Evolutionary conservation across 495 filamentous ascomycete species (phyloP), one percentile per base, ranked within the genome.

Genomic region (Penicillium argentinense): DNA sequence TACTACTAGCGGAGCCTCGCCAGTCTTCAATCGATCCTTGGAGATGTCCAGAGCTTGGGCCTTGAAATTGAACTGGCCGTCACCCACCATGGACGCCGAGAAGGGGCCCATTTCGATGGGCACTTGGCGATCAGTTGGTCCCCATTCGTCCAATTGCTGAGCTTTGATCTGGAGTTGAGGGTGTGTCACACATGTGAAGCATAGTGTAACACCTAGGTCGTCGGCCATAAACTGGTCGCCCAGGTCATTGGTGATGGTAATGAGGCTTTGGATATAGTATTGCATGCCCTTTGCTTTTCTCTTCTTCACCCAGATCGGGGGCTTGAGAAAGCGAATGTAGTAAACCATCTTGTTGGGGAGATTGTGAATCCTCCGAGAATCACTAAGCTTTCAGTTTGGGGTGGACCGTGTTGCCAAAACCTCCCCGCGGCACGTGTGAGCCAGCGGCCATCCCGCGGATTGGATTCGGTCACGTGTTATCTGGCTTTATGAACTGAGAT

Each of bases 191-290:
- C 59, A 59, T 29, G 74, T 74, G 30, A 73, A 68, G 3, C 71
- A 52, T 39, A 96, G 62, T 18, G 75, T 73, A 26, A 79, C 63
- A 56, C n/a, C n/a, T n/a, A n/a, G n/a, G n/a, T 85, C 77, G n/a
- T 80, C 67, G 16, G 75, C 73, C n/a, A 91, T 79, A 61, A 93
- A 95, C 1, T 78, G 75, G 63, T 98, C 92, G 2, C 92, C 91
- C 6, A 98, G 72, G 59, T 98, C 93, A 27, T 91, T 93, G 28
- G 89, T 89, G 62, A 98, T 82, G 39, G 89, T 90, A 43, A 97
- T 71, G 16, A 89, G 60, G 24, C 83, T 72, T 22, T 69, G 71
- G 9, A 77, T 59, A 24, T 37, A 19, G 32, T 16, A 38, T 36
- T 49, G 9, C 8, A 12, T 8, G 5, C 33, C 17, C 2, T 7